Percentiles rank a stretch among this genome's conserved stretches.
phyloP scores from a whole-genome alignment of 2,329 filamentous ascomycete species.

The Colletotrichum acutatum region DNA sequence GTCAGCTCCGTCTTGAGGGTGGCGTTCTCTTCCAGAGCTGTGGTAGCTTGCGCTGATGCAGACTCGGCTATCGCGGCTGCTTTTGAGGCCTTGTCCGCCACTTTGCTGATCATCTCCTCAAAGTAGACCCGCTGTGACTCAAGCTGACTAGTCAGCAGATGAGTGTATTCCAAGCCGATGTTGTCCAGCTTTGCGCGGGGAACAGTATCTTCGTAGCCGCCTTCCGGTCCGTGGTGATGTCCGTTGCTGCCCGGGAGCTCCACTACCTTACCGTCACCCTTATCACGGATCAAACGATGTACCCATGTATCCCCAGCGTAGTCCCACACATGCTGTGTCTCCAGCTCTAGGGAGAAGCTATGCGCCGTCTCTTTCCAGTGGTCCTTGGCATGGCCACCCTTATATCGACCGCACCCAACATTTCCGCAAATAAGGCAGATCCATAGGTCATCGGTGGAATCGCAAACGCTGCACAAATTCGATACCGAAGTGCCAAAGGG shows the following conservation, averaged over 20 bases:
- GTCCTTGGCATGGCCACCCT: constrained; percentile 90
- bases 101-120: constrained; percentile 89
- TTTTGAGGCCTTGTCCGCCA: constrained; percentile 86
- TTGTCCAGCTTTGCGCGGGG: constrained; percentile 76
- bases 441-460: constrained; percentile 86
- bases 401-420: constrained; percentile 94
- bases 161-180: constrained; percentile 94
- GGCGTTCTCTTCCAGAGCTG: constrained; percentile 57
- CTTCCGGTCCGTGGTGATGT: constrained; percentile 36
- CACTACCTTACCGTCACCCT: constrained; percentile 90
- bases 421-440: constrained; percentile 94
- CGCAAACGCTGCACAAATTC: constrained; percentile 85
- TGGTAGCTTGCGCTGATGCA: constrained; percentile 62
- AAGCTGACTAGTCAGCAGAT: constrained; percentile 90
- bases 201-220: constrained; percentile 72
- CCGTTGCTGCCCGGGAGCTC: constrained; percentile 76
- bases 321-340: constrained; percentile 97
- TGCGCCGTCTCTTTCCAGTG: constrained; percentile 93
- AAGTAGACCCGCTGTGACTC: constrained; percentile 95
- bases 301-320: constrained; percentile 97
- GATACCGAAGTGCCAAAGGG: constrained; percentile 70
- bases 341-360: constrained; percentile 91
- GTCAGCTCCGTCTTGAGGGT: constrained; percentile 56
- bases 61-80: constrained; percentile 75
- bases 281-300: constrained; percentile 92